phyloP scores from a whole-genome alignment of 257 asterid species.

The Solanum ossicruentum region DNA sequence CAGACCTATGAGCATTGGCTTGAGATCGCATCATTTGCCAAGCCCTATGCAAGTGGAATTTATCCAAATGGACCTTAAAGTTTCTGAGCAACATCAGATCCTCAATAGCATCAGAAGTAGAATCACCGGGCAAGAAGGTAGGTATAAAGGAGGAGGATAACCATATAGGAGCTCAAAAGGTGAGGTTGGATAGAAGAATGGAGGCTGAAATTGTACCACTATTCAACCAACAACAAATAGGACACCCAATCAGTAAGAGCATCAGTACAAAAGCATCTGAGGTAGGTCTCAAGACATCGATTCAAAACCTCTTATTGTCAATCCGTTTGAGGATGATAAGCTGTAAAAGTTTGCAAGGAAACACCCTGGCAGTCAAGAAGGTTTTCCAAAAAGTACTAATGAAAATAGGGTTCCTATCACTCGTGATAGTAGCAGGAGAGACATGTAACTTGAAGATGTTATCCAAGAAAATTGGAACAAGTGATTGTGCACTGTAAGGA shows the following conservation, averaged over 20 bases:
- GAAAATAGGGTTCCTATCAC: background rate
- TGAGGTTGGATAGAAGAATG: background rate
- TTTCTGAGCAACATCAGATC: background rate
- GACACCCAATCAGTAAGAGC: background rate
- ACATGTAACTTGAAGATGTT: background rate
- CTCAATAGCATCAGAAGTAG: background rate
- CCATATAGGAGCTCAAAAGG: background rate
- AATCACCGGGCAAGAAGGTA: background rate
- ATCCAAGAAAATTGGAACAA: background rate
- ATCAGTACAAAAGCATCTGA: background rate
- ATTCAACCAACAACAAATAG: background rate
- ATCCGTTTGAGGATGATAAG: background rate
- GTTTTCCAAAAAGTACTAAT: background rate
- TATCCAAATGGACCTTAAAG: background rate
- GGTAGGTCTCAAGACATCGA: background rate
- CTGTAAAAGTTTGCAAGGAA: background rate
- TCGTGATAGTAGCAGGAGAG: background rate
- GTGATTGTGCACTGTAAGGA: background rate
- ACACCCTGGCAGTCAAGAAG: background rate
- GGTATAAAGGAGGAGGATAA: background rate
- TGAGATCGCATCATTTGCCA: background rate
- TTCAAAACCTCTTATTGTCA: background rate
- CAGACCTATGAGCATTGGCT: background rate
- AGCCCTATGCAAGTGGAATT: background rate
- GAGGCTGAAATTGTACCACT: background rate